phyloP scores from a whole-genome alignment of 805 yeast species.

The Hanseniaspora occidentalis region DNA sequence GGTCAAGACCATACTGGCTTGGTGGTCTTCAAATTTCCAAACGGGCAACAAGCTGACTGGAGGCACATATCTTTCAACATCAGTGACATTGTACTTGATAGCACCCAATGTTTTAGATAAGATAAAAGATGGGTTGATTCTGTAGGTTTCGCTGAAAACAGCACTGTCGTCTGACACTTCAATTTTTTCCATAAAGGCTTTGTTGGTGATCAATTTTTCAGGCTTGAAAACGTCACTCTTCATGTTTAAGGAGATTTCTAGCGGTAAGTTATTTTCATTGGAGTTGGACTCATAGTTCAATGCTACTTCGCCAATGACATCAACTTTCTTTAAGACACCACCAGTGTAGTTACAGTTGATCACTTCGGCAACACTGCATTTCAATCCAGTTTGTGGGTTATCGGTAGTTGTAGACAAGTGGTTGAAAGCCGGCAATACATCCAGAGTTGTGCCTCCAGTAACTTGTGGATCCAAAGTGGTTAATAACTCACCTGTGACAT shows the following conservation, averaged over 20 bases:
- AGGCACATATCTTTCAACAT: conserved; percentile 26
- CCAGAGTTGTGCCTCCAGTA: conserved; percentile 21
- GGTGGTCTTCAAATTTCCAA: conserved; percentile 81
- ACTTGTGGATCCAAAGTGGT: conserved; percentile 29
- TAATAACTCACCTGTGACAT: conserved; percentile 21
- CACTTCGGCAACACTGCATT: conserved; percentile 78
- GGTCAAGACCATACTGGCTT: conserved; percentile 74
- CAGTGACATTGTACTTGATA: conserved; percentile 53
- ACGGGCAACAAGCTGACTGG: conserved; percentile 70
- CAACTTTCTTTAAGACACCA: conserved; percentile 47
- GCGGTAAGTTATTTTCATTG: conserved; percentile 24
- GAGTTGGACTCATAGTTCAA: conserved; percentile 43
- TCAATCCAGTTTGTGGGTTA: conserved; percentile 18
- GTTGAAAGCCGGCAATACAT: neutral
- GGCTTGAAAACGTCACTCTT: conserved; percentile 20
- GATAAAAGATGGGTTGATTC: conserved; percentile 36
- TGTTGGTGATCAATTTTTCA: conserved; percentile 39
- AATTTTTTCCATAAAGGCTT: conserved; percentile 38
- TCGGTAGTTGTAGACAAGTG: neutral
- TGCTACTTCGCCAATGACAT: conserved; percentile 77
- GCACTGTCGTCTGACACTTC: conserved; percentile 21
- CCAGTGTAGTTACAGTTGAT: conserved; percentile 62
- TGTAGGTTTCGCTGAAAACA: conserved; percentile 25
- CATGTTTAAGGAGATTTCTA: conserved; percentile 31
- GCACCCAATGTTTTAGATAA: conserved; percentile 65